These are phyloP conservation scores for Cladosporium sp. DNA, from an alignment of 2,329 filamentous ascomycete genomes.

Conservation along the genomic window DNA sequence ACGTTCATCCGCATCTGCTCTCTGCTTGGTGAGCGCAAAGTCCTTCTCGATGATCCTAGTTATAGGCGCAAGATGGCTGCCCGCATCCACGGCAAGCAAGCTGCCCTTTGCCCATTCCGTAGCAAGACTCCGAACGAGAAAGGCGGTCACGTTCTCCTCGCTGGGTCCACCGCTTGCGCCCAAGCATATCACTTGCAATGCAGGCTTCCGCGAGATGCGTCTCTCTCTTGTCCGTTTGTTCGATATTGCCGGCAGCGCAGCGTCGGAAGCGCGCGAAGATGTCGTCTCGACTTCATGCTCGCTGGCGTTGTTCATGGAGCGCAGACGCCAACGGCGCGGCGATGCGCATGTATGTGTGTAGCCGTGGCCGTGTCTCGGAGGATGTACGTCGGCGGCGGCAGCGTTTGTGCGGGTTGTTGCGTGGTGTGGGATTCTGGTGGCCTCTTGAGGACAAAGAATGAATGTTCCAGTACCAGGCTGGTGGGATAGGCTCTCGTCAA, in stretches of 20 bases:
- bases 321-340: constrained; percentile 20
- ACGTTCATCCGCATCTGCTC: constrained; percentile 21
- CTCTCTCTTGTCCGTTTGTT: constrained; percentile 19
- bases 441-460: not conserved
- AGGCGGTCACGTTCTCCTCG: constrained; percentile 86
- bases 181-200: constrained; percentile 53
- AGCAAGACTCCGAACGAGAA: constrained; percentile 80
- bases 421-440: not conserved
- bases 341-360: constrained; percentile 20
- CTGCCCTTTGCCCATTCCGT: constrained; percentile 81
- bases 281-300: constrained; percentile 13
- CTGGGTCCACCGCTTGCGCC: constrained; percentile 86
- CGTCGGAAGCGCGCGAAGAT: not conserved
- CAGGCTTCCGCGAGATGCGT: constrained; percentile 31
- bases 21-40: constrained; percentile 47
- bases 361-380: constrained; percentile 16
- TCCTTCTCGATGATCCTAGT: constrained; percentile 69
- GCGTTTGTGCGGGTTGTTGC: not conserved
- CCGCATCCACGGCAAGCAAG: constrained; percentile 88
- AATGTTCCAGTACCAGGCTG: not conserved
- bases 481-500: constrained; percentile 4
- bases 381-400: not conserved
- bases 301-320: constrained; percentile 18
- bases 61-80: constrained; percentile 84
- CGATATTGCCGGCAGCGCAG: not conserved